Percentiles rank a stretch among this genome's conserved stretches.
Conservation (phyloP, 108 stramenopile genomes). For the Epipyxis sp. region DNA sequence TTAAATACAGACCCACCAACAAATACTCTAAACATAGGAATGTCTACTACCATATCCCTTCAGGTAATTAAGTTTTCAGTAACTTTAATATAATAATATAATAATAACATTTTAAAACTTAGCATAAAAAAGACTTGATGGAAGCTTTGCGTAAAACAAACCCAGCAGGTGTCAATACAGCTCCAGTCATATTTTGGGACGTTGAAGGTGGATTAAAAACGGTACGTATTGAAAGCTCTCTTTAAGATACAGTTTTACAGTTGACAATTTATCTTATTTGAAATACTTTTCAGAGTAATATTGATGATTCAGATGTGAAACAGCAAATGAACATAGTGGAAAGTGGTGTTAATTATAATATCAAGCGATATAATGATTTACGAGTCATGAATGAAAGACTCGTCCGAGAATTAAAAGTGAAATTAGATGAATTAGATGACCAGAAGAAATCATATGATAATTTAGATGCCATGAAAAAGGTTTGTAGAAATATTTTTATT, state of each 20-base stretch:
- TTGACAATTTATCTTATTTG: no score
- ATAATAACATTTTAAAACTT: no score
- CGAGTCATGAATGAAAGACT: conserved; percentile 13
- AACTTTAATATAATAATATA: no score
- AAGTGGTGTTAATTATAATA: conserved; percentile 20
- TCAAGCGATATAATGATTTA: conserved; percentile 18
- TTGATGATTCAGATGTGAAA: conserved; percentile 30
- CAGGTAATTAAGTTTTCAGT: no score
- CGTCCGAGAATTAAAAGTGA: neutral
- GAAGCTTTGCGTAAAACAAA: conserved; percentile 10
- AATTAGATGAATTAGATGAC: conserved; percentile 26
- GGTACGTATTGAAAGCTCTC: neutral
- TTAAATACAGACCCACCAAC: no score
- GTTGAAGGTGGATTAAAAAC: conserved; percentile 5
- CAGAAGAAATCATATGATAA: conserved; percentile 3
- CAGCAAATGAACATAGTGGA: conserved; percentile 32
- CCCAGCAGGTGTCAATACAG: conserved; percentile 19
- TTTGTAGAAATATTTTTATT: no score
- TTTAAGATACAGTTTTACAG: no score
- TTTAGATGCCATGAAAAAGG: conserved; percentile 31
- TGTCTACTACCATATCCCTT: no score
- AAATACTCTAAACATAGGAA: no score
- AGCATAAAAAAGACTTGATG: conserved; percentile 22
- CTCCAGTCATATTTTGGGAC: conserved; percentile 18
- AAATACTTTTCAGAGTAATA: neutral